Evolutionary conservation across 2,329 filamentous ascomycete genomes (phyloP).

Genomic region (Hypoxylon sp.): DNA sequence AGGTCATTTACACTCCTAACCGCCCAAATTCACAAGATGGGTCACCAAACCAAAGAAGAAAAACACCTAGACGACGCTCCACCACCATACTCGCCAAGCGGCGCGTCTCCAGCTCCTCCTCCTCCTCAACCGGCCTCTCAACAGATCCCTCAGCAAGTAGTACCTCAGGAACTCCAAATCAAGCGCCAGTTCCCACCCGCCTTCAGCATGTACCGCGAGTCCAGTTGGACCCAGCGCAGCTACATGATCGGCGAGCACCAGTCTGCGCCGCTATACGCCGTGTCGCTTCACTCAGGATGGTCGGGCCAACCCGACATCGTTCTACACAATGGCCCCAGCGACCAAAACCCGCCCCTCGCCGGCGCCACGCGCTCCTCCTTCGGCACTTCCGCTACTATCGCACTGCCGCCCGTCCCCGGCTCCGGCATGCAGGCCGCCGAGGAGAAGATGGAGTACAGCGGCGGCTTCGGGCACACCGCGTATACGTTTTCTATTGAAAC

Average conservation of each 20-base stretch:
- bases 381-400: constrained; percentile 44
- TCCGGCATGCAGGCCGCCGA: constrained; percentile 21
- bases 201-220: constrained; percentile 54
- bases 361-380: constrained; percentile 40
- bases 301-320: constrained; percentile 52
- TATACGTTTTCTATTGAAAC: constrained; percentile 57
- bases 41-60: background rate
- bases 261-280: constrained; percentile 54
- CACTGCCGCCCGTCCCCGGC: constrained; percentile 51
- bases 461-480: constrained; percentile 38
- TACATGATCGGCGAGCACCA: constrained; percentile 55
- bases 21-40: background rate
- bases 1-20: background rate
- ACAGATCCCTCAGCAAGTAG: background rate
- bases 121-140: background rate
- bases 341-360: constrained; percentile 52
- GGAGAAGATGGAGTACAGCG: constrained; percentile 14
- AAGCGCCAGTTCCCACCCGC: constrained; percentile 54
- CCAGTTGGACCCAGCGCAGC: constrained; percentile 25
- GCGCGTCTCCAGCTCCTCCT: background rate
- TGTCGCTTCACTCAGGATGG: constrained; percentile 50
- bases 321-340: constrained; percentile 56
- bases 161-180: constrained; percentile 3
- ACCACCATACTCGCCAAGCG: constrained; percentile 18
- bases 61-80: constrained; percentile 10